Evolutionary conservation across 148 eudicot species (phyloP).

Genomic region (Silene uniflora): DNA sequence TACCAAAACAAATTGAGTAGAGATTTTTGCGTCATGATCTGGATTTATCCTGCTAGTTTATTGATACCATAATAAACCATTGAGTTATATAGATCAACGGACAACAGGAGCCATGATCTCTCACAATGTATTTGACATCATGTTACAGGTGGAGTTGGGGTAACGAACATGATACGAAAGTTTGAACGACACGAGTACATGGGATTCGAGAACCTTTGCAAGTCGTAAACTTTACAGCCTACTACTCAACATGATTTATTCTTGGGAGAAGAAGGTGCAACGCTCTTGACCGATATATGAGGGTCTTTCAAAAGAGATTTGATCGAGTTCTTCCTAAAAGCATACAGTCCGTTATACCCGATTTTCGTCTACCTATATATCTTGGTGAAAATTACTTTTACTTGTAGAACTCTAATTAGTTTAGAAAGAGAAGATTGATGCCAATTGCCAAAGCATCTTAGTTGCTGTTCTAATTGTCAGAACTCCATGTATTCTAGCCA

Average conservation of each 20-base stretch:
- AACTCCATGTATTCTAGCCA: neutral
- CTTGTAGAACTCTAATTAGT: neutral
- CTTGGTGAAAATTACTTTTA: neutral
- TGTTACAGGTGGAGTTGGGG: conserved; percentile 66
- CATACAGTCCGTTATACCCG: neutral
- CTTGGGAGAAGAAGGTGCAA: neutral
- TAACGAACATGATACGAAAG: conserved; percentile 72
- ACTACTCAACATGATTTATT: neutral
- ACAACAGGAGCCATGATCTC: too few relatives aligned
- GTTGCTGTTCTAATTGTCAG: neutral
- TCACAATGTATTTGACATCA: neutral
- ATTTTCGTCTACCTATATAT: neutral
- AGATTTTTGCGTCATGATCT: neutral
- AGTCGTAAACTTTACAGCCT: conserved; percentile 23
- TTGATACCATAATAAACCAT: too few relatives aligned
- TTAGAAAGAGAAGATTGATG: neutral
- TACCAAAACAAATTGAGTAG: neutral
- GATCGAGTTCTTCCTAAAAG: neutral
- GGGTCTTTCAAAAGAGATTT: neutral
- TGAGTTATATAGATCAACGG: too few relatives aligned
- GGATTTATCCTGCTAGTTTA: neutral
- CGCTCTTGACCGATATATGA: neutral
- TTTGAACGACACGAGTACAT: conserved; percentile 64
- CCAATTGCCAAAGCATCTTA: neutral
- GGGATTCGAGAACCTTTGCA: conserved; percentile 92